Conservation (phyloP, 192 early-diverging fungal genomes). For the Coemansia guatemalensis region DNA sequence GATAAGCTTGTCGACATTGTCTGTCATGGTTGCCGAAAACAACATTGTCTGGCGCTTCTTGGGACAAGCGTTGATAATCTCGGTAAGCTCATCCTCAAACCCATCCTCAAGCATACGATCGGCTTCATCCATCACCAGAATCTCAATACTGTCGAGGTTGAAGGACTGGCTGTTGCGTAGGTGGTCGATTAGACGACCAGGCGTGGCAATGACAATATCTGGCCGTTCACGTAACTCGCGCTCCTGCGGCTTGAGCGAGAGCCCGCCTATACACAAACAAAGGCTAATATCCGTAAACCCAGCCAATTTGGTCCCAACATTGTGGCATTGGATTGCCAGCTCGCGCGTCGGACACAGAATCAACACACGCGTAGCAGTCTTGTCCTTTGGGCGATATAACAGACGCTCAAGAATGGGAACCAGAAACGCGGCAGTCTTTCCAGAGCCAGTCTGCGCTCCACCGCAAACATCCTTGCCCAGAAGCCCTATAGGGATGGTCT, state of each 20-base stretch:
- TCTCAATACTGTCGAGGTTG: slow-evolving; percentile 84
- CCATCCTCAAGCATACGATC: slow-evolving; percentile 99
- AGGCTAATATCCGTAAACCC: slow-evolving; percentile 86
- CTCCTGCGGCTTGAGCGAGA: slow-evolving; percentile 85
- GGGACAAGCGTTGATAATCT: slow-evolving; percentile 90
- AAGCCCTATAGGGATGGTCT: slow-evolving; percentile 90
- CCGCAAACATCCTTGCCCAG: slow-evolving; percentile 98
- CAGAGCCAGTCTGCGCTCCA: slow-evolving; percentile 96
- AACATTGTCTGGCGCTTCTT: slow-evolving; percentile 94
- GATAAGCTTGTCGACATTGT: slow-evolving; percentile 94
- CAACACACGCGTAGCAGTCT: slow-evolving; percentile 78
- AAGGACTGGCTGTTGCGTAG: slow-evolving; percentile 91
- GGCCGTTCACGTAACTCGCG: slow-evolving; percentile 80
- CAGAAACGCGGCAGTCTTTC: slow-evolving; percentile 97
- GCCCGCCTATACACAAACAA: slow-evolving; percentile 89
- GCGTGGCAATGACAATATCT: slow-evolving; percentile 96
- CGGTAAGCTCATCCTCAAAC: slow-evolving; percentile 91
- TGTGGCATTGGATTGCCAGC: slow-evolving; percentile 95
- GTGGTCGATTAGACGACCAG: slow-evolving; percentile 98
- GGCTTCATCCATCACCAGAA: slow-evolving; percentile 98
- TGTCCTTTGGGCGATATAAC: slow-evolving; percentile 81
- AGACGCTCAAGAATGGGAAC: slow-evolving; percentile 95
- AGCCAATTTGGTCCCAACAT: slow-evolving; percentile 81
- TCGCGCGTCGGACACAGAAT: slow-evolving; percentile 97
- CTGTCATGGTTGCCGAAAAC: slow-evolving; percentile 99